A percentile compares a stretch with the other conserved stretches of the same genome.
These are phyloP conservation scores for Macrophomina phaseolina DNA, from an alignment of 2,329 filamentous ascomycete genomes.

Conservation along the genomic window DNA sequence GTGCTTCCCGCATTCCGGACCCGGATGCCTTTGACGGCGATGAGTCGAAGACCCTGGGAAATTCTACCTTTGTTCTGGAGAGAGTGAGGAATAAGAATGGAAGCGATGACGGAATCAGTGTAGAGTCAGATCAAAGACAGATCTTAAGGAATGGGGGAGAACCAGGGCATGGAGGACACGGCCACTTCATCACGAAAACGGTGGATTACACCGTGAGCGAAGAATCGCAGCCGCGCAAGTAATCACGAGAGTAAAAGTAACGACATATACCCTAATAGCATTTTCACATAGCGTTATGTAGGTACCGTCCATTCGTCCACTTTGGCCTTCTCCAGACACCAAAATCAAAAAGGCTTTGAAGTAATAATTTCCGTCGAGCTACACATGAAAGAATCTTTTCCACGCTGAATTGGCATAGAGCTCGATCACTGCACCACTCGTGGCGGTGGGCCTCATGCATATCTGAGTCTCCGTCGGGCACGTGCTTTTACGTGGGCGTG, in stretches of 20 bases:
- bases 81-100: background rate
- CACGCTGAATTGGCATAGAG: too few relatives aligned
- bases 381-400: too few relatives aligned
- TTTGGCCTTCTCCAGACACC: too few relatives aligned
- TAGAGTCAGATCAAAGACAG: slow-evolving; percentile 14
- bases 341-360: too few relatives aligned
- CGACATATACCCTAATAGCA: background rate
- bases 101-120: slow-evolving; percentile 14
- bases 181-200: slow-evolving; percentile 3
- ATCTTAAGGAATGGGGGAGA: background rate
- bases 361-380: too few relatives aligned
- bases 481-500: too few relatives aligned
- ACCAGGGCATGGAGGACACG: background rate
- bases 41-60: background rate
- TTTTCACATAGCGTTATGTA: background rate
- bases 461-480: too few relatives aligned
- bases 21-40: background rate
- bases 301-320: background rate
- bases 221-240: background rate
- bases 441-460: too few relatives aligned
- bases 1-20: slow-evolving; percentile 1
- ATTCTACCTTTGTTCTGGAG: background rate
- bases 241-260: background rate
- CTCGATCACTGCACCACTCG: too few relatives aligned
- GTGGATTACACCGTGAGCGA: slow-evolving; percentile 14